Base-by-base conservation (phyloP, 345 rosid genomes). In the Lagerstroemia speciosa region DNA sequence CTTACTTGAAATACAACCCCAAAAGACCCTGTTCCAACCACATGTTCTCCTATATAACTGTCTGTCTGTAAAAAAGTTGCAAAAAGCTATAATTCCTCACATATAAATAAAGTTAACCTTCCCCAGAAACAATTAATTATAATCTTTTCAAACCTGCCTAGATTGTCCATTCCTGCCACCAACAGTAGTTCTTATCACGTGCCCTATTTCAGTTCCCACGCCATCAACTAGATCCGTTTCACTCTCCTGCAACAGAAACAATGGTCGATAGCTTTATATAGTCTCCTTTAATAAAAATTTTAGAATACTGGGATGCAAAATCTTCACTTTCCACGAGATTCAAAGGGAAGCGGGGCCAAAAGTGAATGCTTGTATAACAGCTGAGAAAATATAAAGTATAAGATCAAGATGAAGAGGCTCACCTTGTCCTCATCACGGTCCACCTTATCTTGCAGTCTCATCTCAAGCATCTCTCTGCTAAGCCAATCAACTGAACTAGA, bases 401-500 rank as follows among this genome's bases (percentile, higher is more conserved):
- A 65, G 55, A 65, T 29, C 17, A 62, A 61, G 62, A 43, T 57
- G 29, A 26, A 38, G 73, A 69, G 70, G 67, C 92, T 79, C 81
- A 93, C 98, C 78, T 91, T 78, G 73, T 89, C 97, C 64, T 93
- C 96, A 10, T 89, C 97, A 26, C 84, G 83, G 76, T 87, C 94
- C 76, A 75, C 83, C 80, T 80, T 89, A 78, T 91, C 94, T 81
- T 90, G 85, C 74, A 93, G 82, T 81, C 90, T 87, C 87, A 91
- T 93, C 76, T 89, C 97, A 46, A 83, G 90, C 91, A 93, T 87
- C 77, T 91, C 98, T 76, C 96, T 85, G 31, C 94, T 93, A 71
- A 93, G 85, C 97, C 96, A 91, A 74, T 93, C 98, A 36, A 93
- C 89, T 0, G 97, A 93, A 80, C 95, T 89, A n/a, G 97, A 89